phyloP scores from a whole-genome alignment of 345 rosid genomes.

The Pugionium cornutum region DNA sequence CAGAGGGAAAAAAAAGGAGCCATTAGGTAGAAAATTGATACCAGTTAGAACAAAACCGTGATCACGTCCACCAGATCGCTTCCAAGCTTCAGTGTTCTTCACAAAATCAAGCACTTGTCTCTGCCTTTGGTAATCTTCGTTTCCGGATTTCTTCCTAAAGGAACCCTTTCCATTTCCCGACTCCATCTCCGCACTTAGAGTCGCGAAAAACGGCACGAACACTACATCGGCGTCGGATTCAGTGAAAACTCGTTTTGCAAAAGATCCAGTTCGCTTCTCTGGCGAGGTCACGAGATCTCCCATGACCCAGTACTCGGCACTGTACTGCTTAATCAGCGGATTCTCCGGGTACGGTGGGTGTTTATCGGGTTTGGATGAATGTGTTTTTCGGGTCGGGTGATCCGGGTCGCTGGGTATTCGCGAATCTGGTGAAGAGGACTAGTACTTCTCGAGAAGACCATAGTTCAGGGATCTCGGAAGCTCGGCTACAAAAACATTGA shows the following conservation, averaged over 20 bases:
- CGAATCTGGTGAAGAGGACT: slow-evolving; percentile 66
- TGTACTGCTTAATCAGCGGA: slow-evolving; percentile 91
- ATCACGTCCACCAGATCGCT: slow-evolving; percentile 75
- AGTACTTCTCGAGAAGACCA: slow-evolving; percentile 71
- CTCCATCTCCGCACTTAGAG: slow-evolving; percentile 90
- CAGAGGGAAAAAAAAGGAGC: background rate
- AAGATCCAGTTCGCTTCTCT: slow-evolving; percentile 49
- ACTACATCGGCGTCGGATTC: slow-evolving; percentile 70
- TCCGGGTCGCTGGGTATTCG: slow-evolving; percentile 79
- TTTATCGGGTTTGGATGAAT: slow-evolving; percentile 27
- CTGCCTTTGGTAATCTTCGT: slow-evolving; percentile 80
- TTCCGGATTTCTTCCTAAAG: slow-evolving; percentile 68
- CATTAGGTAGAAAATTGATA: slow-evolving; percentile 18
- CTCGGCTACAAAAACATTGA: slow-evolving; percentile 74
- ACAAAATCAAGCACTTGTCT: slow-evolving; percentile 62
- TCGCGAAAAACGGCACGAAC: slow-evolving; percentile 86
- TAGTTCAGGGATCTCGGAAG: slow-evolving; percentile 89
- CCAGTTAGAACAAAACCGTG: slow-evolving; percentile 95
- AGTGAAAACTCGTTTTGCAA: slow-evolving; percentile 61
- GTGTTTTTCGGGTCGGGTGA: slow-evolving; percentile 43
- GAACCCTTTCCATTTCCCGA: slow-evolving; percentile 65
- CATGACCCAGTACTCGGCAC: slow-evolving; percentile 95
- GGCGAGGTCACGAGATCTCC: slow-evolving; percentile 79
- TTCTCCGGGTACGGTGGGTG: slow-evolving; percentile 75
- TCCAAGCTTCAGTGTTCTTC: slow-evolving; percentile 72